Evolutionary conservation across 495 filamentous ascomycete species (phyloP).

Genomic region (Aspergillus carlsbadensis): DNA sequence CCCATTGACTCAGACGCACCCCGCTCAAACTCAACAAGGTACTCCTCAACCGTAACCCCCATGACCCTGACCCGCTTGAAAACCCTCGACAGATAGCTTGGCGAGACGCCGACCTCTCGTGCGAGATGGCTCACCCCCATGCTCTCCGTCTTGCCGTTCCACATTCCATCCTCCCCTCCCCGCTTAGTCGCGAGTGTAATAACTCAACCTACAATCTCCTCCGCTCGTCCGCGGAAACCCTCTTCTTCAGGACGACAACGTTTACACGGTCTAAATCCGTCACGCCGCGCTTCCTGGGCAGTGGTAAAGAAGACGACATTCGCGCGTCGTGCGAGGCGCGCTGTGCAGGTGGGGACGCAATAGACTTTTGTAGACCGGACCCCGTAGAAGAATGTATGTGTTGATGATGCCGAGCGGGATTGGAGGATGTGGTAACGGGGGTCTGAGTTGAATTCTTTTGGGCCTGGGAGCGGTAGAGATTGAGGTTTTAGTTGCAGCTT

Average conservation of each 20-base stretch:
- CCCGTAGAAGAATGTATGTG: conserved; percentile 26
- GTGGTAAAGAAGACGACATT: conserved; percentile 52
- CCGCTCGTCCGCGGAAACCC: conserved; percentile 15
- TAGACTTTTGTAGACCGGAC: conserved; percentile 57
- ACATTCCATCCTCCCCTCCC: conserved; percentile 2
- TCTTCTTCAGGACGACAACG: conserved; percentile 47
- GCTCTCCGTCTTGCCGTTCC: too few relatives aligned
- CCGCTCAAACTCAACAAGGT: conserved; percentile 16
- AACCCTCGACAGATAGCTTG: conserved; percentile 19
- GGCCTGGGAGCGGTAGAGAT: too few relatives aligned
- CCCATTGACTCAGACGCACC: too few relatives aligned
- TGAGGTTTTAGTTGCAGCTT: too few relatives aligned
- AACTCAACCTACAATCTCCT: conserved; percentile 15
- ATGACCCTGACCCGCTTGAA: conserved; percentile 22
- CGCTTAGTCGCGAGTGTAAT: not conserved
- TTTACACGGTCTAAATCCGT: conserved; percentile 54
- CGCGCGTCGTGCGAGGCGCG: conserved; percentile 52
- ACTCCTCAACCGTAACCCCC: conserved; percentile 14
- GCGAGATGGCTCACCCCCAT: not conserved
- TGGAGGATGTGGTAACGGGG: too few relatives aligned
- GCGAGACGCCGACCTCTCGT: conserved; percentile 13
- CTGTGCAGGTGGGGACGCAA: conserved; percentile 53
- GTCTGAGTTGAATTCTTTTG: too few relatives aligned
- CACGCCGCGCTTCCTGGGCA: conserved; percentile 41
- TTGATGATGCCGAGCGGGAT: not conserved